phyloP scores from a whole-genome alignment of 306 rosid genomes.

The Malus orientalis region DNA sequence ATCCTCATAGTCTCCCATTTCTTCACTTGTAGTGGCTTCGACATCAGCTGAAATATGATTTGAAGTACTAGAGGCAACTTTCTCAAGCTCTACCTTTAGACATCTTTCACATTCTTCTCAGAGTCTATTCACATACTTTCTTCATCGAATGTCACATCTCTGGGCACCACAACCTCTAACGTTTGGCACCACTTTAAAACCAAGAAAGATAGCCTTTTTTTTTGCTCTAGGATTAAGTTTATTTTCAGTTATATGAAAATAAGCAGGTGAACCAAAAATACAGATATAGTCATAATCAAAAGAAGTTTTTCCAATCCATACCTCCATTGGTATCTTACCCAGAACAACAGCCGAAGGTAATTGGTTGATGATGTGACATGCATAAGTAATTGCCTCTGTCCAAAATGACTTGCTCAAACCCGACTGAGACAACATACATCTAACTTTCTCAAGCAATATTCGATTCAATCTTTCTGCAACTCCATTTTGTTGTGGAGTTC shows the following conservation, averaged over 20 bases:
- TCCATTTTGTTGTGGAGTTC: not conserved
- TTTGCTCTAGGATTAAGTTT: not conserved
- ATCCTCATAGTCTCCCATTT: not conserved
- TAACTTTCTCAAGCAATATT: no score
- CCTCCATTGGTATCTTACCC: not conserved
- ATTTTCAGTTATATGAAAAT: no score
- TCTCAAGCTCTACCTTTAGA: not conserved
- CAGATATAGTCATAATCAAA: no score
- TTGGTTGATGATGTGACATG: not conserved
- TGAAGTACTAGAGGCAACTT: not conserved
- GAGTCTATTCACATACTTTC: fast-evolving
- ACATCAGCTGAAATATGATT: not conserved
- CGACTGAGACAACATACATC: not conserved
- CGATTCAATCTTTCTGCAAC: no score
- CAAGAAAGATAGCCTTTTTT: not conserved
- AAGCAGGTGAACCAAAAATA: no score
- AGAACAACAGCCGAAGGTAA: not conserved
- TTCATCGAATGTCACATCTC: not conserved
- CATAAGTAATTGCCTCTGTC: not conserved
- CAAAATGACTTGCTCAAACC: not conserved
- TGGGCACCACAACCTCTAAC: not conserved
- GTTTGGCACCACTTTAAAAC: not conserved
- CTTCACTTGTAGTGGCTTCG: not conserved
- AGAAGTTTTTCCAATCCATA: not conserved
- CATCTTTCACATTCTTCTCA: not conserved